Evolutionary conservation across 2,329 filamentous ascomycete genomes (phyloP), one percentile per base, ranked within the genome.

Genomic region (Talaromyces sp.): DNA sequence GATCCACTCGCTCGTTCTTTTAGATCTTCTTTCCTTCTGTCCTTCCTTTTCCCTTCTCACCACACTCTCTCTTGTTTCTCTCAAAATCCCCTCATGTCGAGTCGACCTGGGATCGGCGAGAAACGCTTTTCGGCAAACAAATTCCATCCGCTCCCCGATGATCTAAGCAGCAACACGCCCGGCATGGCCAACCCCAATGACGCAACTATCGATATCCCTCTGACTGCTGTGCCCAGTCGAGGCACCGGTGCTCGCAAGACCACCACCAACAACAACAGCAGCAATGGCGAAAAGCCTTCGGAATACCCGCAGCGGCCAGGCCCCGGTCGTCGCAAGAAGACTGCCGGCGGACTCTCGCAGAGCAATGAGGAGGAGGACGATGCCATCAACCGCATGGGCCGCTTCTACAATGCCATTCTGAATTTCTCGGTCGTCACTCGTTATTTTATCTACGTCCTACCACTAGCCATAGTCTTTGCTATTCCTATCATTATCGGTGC

Each of bases 401-500:
- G 76, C 63, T 70, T 88, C 59, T 88, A 88, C 74, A 78, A 79
- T 67, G 83, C 82, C 67, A 79, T 88, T 58, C 73, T 85, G 65
- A 81, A 86, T 66, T 87, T 83, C 73, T 86, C 83, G 59, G 81
- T 87, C 63, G 66, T 88, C 66, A 87, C 84, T 54, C 79, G 85
- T 53, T 88, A 88, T 68, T 78, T 87, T 68, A 77, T 87, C 62
- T 88, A 87, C 65, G 82, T 88, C 27, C 70, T 81, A 26, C 85
- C 85, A 0, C 62, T 88, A 48, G 84, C 81, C 3, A 61, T 81
- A 5, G 65, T 83, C n/a, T 79, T 88, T 60, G 84, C 85, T 1
- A 77, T 88, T 46, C 85, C 85, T 6, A 87, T 88, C 64, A 82
- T 88, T 61, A 74, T 87, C 17, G 83, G 84, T n/a, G 81, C 81